Base-by-base conservation (phyloP, 192 early-diverging fungal genomes). In the Podila epigama region DNA sequence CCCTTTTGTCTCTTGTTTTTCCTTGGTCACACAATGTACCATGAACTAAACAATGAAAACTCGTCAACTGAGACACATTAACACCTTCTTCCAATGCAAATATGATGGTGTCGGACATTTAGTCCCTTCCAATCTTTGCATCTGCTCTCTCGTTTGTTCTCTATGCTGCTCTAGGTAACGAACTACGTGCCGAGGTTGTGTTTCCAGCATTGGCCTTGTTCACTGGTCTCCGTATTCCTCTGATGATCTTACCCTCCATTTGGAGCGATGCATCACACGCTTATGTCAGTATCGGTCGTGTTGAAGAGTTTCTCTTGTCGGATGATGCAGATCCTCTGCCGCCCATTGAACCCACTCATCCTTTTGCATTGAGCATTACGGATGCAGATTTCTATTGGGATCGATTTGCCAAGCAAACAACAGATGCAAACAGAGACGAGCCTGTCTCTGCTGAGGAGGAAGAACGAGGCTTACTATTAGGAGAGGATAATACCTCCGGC, bases 351-450 rank as follows among this genome's bases (percentile, higher is more conserved):
- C 36, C 66, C 12, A 63, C 69, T 3, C 66, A 75, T 33, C 56
- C 70, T 6, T 75, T 79, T 35, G 90, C 90, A 0, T 59, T 94
- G 7, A 79, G 70, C 20, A 81, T 92, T 25, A 66, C 81, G 16
- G 63, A 91, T 58, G 93, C 84, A 8, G 77, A 84, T 28, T 89
- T 92, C 63, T 68, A 84, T 25, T 93, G 93, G 87, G 89, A 92
- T 35, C 70, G 81, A 31, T 51, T 80, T 10, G 52, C 81, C 0
- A 62, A 80, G 51, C 35, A 63, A 2, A 63, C 70, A 25, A n/a
- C 68, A 36, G 18, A 58, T 32, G 29, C 40, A 40, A 68, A 39
- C 31, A 28, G 28, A 22, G 55, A 31, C n/a, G 51, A 34, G n/a
- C 39, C 51, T 48, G 18, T 28, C 6, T 42, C 41, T 33, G 62